Base-by-base conservation (phyloP, 2,329 filamentous ascomycete genomes). In the Didymosphaeria variabile region DNA sequence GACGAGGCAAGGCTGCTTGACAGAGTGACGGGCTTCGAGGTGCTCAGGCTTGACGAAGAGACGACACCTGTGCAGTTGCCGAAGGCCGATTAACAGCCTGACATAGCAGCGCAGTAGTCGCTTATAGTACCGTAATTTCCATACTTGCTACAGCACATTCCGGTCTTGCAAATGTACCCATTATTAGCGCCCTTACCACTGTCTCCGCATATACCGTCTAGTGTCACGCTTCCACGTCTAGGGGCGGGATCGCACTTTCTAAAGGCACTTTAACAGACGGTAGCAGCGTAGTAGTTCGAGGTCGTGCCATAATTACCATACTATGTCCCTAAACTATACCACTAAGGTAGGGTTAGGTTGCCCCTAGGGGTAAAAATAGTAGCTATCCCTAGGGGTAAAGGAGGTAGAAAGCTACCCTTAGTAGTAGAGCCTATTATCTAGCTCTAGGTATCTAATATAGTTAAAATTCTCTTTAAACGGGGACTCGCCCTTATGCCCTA, bases 141-240 rank as follows among this genome's bases (percentile, higher is more conserved):
- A 59, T 72, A 74, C 55, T 63, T 66, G 34, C 77, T 80, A 69
- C 80, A 82, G 68, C 80, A 81, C 58, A 74, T 13, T 53, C 58
- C 58, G 15, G 53, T 32, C 42, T 66, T 17, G 77, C 79, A 64
- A 77, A 80, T n/a, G 61, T 55, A 65, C 76, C 79, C 45, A 74
- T 34, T 57, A 12, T 60, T 60, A 34, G 32, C 32, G 32, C 58
- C 58, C 38, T 60, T 60, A 1, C 34, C n/a, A 34, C 46, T 36
- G 12, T 60, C 49, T 40, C 58, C 58, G 19, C 58, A 60, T n/a
- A 53, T 60, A 19, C 58, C 49, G 32, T 60, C 58, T 15, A 46
- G 58, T 19, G 58, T 52, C 19, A 47, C 13, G 38, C 53, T 53
- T 46, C 58, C 58, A 31, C 45, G 36, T 36, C 9, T 15, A 17